phyloP scores from a whole-genome alignment of 164 flowering plant species.

The Buxus sempervirens region DNA sequence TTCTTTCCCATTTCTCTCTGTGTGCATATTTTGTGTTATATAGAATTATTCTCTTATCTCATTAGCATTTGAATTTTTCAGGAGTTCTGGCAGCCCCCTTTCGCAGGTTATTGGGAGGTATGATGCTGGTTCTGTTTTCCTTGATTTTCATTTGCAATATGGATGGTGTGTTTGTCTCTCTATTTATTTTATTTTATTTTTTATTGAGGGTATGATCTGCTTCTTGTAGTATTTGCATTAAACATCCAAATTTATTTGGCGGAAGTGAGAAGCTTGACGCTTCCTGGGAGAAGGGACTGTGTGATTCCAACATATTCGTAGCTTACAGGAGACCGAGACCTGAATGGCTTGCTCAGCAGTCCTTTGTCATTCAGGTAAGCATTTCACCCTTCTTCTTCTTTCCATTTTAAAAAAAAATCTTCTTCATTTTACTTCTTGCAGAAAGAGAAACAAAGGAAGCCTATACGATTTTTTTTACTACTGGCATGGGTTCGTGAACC shows the following conservation, averaged over 20 bases:
- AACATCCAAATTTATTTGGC: constrained; percentile 90
- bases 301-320: constrained; percentile 68
- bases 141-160: constrained; percentile 1
- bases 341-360: constrained; percentile 77
- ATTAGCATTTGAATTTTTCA: constrained; percentile 17
- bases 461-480: too few relatives aligned
- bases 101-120: constrained; percentile 83
- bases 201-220: background rate
- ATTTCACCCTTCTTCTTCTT: background rate
- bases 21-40: background rate
- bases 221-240: constrained; percentile 63
- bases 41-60: constrained; percentile 3
- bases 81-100: constrained; percentile 56
- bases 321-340: constrained; percentile 85
- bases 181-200: background rate
- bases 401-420: too few relatives aligned
- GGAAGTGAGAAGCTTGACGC: constrained; percentile 93
- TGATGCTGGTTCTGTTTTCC: background rate
- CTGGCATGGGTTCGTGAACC: background rate
- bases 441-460: background rate
- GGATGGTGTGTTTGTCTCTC: background rate
- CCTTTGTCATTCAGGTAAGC: constrained; percentile 71
- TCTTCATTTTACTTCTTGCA: too few relatives aligned
- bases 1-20: background rate
- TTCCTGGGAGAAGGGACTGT: constrained; percentile 84